A percentile compares a stretch with the other conserved stretches of the same genome.
phyloP scores from a whole-genome alignment of 176 grass and related monocot species.

The Oryza rufipogon region DNA sequence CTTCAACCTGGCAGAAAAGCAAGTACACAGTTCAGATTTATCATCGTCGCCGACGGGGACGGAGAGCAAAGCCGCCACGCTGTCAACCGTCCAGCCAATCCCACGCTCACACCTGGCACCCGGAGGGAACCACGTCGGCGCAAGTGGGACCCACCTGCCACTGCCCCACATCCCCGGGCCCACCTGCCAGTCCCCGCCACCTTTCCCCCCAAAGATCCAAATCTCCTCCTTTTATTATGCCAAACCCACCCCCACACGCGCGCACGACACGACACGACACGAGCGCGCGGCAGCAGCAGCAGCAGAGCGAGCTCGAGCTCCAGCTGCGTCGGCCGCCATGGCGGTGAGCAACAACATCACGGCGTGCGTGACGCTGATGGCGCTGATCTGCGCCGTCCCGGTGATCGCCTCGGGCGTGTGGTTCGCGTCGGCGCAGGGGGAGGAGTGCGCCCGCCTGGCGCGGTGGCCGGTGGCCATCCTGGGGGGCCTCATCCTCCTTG shows the following conservation, averaged over 20 bases:
- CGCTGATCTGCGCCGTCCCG: conserved; percentile 82
- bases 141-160: not conserved
- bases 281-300: too few species aligned
- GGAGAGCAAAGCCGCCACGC: too few species aligned
- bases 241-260: not conserved
- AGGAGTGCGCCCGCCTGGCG: conserved; percentile 84
- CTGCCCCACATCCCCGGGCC: not conserved
- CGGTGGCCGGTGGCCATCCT: conserved; percentile 88
- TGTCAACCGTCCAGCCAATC: not conserved
- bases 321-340: conserved; percentile 36
- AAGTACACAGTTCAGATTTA: too few species aligned
- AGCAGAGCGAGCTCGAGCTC: not conserved
- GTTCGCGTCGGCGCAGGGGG: conserved; percentile 81
- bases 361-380: conserved; percentile 69
- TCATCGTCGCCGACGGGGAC: too few species aligned
- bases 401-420: conserved; percentile 80
- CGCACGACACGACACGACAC: too few species aligned
- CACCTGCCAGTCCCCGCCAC: conserved; percentile 13
- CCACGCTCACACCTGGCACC: not conserved
- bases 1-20: too few species aligned
- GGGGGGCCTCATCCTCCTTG: conserved; percentile 76
- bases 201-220: not conserved
- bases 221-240: conserved; percentile 13
- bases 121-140: not conserved
- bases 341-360: conserved; percentile 97